phyloP scores from a whole-genome alignment of 2,329 filamentous ascomycete genomes.

The Penicillium sp. region DNA sequence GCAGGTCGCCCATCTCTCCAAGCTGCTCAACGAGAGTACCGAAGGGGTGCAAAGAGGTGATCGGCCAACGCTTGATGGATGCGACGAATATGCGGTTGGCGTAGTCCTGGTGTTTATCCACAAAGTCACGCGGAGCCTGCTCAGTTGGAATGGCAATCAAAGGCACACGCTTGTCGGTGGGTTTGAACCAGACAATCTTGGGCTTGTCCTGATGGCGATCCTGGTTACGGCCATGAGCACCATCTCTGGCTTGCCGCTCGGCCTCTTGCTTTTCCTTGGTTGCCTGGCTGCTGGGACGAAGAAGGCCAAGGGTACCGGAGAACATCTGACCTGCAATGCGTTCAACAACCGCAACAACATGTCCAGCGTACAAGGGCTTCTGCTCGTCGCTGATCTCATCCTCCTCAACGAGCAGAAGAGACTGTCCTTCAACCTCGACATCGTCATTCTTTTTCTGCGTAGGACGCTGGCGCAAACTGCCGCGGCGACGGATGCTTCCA shows the following conservation, averaged over 20 bases:
- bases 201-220: slow-evolving; percentile 90
- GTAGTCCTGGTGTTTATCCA: slow-evolving; percentile 97
- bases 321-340: slow-evolving; percentile 98
- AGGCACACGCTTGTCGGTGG: slow-evolving; percentile 96
- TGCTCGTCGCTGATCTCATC: slow-evolving; percentile 98
- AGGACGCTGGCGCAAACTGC: slow-evolving; percentile 90
- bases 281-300: slow-evolving; percentile 94
- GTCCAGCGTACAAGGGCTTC: slow-evolving; percentile 94
- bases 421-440: slow-evolving; percentile 97
- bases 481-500: slow-evolving; percentile 83
- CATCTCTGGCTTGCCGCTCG: slow-evolving; percentile 86
- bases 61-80: slow-evolving; percentile 99
- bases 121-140: slow-evolving; percentile 94
- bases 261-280: slow-evolving; percentile 99
- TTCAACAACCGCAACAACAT: slow-evolving; percentile 95
- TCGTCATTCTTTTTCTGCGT: slow-evolving; percentile 99
- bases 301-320: slow-evolving; percentile 86
- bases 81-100: slow-evolving; percentile 97
- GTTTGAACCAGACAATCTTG: slow-evolving; percentile 99
- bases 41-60: slow-evolving; percentile 98
- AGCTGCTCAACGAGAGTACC: slow-evolving; percentile 96
- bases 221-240: slow-evolving; percentile 67
- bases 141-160: slow-evolving; percentile 97
- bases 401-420: slow-evolving; percentile 91
- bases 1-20: slow-evolving; percentile 93